Conservation (phyloP, 2,329 filamentous ascomycete species). For the Macroventuria anomochaeta region DNA sequence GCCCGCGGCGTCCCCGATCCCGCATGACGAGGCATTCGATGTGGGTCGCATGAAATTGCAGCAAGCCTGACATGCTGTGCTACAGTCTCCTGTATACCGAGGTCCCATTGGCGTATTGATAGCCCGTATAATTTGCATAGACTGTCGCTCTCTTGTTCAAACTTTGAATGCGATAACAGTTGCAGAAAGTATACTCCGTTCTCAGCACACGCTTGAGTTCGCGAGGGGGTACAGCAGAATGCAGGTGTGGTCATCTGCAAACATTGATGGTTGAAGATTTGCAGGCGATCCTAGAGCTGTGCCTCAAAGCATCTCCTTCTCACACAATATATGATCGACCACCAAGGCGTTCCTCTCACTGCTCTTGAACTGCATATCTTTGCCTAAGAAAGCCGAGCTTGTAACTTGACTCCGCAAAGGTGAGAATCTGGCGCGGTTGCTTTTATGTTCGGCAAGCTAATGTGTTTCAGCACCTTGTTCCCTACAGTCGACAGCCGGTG, state of each 20-base stretch:
- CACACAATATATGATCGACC: conserved; percentile 1
- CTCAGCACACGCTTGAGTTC: conserved; percentile 1
- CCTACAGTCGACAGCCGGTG: not conserved
- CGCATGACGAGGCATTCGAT: conserved; percentile 10
- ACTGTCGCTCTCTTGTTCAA: not conserved
- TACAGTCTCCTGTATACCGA: not conserved
- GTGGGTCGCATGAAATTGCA: conserved; percentile 14
- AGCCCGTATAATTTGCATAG: not conserved
- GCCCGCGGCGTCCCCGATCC: conserved; percentile 11
- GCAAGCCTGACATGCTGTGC: conserved; percentile 5
- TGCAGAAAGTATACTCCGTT: conserved; percentile 10
- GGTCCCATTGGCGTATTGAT: conserved; percentile 1
- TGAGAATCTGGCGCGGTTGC: not conserved
- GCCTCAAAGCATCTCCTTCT: conserved; percentile 3
- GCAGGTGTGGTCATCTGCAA: conserved; percentile 17
- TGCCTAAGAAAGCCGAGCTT: not conserved
- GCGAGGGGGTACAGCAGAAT: conserved; percentile 14
- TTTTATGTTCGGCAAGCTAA: not conserved
- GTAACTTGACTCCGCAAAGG: not conserved
- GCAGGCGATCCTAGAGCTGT: conserved; percentile 9
- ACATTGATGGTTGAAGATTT: not conserved
- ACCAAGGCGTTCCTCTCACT: not conserved
- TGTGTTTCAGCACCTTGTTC: conserved; percentile 1
- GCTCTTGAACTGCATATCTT: not conserved
- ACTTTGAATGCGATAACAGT: conserved; percentile 7